Evolutionary conservation across 2,329 filamentous ascomycete genomes (phyloP), one percentile per base, ranked within the genome.

Genomic region (Sarocladium strictum): DNA sequence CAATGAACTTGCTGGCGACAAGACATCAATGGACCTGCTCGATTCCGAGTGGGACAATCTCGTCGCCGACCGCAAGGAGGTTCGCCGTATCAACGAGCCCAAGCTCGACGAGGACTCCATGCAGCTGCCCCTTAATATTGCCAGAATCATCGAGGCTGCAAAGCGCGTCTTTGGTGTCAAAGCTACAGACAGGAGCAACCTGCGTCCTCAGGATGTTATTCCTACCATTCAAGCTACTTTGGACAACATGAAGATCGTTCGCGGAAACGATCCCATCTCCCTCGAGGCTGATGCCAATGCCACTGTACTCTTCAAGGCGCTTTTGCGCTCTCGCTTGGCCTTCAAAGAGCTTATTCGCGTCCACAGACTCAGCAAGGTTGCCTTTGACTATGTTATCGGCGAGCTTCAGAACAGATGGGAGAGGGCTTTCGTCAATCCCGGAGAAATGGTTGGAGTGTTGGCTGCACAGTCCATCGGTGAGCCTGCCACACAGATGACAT

Each of bases 391-490:
- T 66, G 84, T 99, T 47, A 71, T 99, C 37, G 94, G 94, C 60
- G 92, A 96, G 63, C 77, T 99, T 38, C 89, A 96, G 72, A 91
- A 83, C 66, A 84, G 91, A 58, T 99, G 96, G 81, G 83, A 89
- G 33, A 86, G 88, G 64, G 84, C 93, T 47, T 84, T 89, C 62
- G 92, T 96, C 58, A 90, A 85, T 63, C 93, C 94, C 49, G 94
- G 95, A 67, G 95, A 99, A 69, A 99, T 99, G 94, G 94, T 99
- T 55, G 94, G 94, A 75, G 94, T 99, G 21, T 76, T 99, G 65
- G 94, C 94, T 59, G 94, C 95, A 6, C 94, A 99, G 74, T 99
- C 94, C 29, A 99, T 99, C 68, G 94, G 94, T 76, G 94, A 99
- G 72, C 94, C 94, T 38, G 95, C 94, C 21, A 99, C 94, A 1